Conservation (phyloP, 495 filamentous ascomycete species). For the Talaromyces proteolyticus region DNA sequence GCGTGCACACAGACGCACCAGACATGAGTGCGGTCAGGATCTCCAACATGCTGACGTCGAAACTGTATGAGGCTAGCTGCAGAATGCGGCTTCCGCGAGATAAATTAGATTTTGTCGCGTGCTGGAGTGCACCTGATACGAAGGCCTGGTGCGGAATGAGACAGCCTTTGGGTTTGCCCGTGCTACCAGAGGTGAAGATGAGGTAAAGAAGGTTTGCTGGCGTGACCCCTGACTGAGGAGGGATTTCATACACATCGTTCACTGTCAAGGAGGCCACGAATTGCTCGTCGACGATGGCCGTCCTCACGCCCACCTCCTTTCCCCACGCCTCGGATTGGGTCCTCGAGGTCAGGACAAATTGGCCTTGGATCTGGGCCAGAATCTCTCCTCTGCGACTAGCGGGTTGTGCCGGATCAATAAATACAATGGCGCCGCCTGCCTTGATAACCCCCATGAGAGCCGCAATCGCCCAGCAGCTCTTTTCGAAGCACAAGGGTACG, state of each 20-base stretch:
- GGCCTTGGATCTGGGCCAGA: background rate
- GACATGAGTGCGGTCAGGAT: no score
- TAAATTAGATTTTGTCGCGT: no score
- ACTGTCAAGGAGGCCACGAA: background rate
- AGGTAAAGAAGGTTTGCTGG: slow-evolving; percentile 7
- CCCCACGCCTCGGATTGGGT: no score
- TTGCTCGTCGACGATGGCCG: background rate
- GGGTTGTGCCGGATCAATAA: slow-evolving; percentile 33
- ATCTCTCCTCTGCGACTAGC: background rate
- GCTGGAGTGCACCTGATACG: no score
- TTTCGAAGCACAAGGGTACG: slow-evolving; percentile 41
- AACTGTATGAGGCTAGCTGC: no score
- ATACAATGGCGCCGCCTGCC: slow-evolving; percentile 39
- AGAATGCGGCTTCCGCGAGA: no score
- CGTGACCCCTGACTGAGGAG: background rate
- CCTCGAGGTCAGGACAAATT: background rate
- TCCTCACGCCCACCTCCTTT: no score
- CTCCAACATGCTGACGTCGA: no score
- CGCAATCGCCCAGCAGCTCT: slow-evolving; percentile 32
- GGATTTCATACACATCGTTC: background rate
- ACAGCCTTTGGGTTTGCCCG: slow-evolving; percentile 39
- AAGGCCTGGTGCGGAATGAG: no score
- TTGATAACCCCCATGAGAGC: slow-evolving; percentile 32
- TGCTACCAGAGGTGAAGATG: slow-evolving; percentile 41
- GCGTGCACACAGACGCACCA: no score